These are phyloP conservation scores for Cymbidium sinense DNA, from an alignment of 106 monocot genomes.

Conservation along the genomic window DNA sequence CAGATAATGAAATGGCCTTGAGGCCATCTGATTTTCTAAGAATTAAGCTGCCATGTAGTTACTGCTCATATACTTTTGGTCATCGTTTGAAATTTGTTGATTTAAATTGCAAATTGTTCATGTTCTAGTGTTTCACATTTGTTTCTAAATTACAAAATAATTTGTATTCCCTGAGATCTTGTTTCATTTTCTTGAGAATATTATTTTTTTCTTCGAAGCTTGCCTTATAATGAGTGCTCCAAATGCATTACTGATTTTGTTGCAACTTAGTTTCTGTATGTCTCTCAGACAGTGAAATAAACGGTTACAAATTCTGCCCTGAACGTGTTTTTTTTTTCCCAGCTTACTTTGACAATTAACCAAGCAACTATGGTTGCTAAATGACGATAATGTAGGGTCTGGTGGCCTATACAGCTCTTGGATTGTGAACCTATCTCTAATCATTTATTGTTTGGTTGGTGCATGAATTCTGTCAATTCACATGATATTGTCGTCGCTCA, in stretches of 20 bases:
- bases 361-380: neutral
- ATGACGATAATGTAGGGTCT: slow-evolving; percentile 52
- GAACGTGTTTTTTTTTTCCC: neutral
- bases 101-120: neutral
- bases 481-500: slow-evolving; percentile 54
- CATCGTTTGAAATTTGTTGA: neutral
- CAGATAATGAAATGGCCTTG: no score
- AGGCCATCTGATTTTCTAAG: no score
- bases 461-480: slow-evolving; percentile 26
- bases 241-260: neutral
- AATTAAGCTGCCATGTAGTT: no score
- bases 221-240: neutral
- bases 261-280: neutral
- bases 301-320: neutral
- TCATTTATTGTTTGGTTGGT: slow-evolving; percentile 74
- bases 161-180: neutral
- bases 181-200: neutral
- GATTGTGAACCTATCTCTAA: slow-evolving; percentile 8
- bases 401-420: slow-evolving; percentile 63
- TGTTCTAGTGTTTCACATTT: neutral
- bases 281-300: neutral
- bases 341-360: neutral
- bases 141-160: neutral
- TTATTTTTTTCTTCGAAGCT: neutral
- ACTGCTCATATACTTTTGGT: no score